Percentiles rank a stretch among this genome's conserved stretches.
These are phyloP conservation scores for Mycena sp. DNA, from an alignment of 1,284 basidiomycete species.

Conservation along the genomic window DNA sequence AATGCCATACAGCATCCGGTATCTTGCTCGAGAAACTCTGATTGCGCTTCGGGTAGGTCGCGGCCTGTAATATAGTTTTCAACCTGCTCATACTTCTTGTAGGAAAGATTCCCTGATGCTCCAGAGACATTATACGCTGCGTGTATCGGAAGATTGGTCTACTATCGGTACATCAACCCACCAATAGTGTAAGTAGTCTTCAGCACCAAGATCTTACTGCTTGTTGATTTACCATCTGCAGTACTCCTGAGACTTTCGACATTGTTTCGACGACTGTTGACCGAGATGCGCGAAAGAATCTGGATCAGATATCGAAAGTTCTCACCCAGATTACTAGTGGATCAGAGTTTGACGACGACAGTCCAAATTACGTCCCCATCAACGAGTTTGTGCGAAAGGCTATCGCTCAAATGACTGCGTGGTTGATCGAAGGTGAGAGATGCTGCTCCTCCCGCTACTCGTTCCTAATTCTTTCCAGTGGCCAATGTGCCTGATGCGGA, in stretches of 20 bases:
- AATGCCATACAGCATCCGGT: slow-evolving; percentile 94
- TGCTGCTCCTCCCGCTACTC: slow-evolving; percentile 6
- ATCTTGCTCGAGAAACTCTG: slow-evolving; percentile 89
- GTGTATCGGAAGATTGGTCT: slow-evolving; percentile 88
- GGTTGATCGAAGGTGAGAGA: slow-evolving; percentile 84
- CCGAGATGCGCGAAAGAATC: slow-evolving; percentile 84
- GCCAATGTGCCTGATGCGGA: slow-evolving; percentile 93
- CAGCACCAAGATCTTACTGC: neutral
- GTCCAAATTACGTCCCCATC: slow-evolving; percentile 85
- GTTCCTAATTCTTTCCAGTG: slow-evolving; percentile 58
- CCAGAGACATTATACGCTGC: slow-evolving; percentile 78
- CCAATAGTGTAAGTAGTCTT: slow-evolving; percentile 81
- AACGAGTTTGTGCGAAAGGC: slow-evolving; percentile 88
- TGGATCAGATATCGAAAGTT: slow-evolving; percentile 91
- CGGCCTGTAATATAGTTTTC: slow-evolving; percentile 4
- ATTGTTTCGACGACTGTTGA: slow-evolving; percentile 85
- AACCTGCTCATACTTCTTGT: slow-evolving; percentile 9
- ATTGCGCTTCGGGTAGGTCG: slow-evolving; percentile 71
- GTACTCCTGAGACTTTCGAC: slow-evolving; percentile 94
- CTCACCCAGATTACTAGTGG: slow-evolving; percentile 89
- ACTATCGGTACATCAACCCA: slow-evolving; percentile 94
- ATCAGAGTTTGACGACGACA: slow-evolving; percentile 81
- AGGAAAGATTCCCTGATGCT: slow-evolving; percentile 84
- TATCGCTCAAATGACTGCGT: slow-evolving; percentile 72
- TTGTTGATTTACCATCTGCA: slow-evolving; percentile 41